Conservation (phyloP, 2,329 filamentous ascomycete genomes). For the Fusarium coicis region DNA sequence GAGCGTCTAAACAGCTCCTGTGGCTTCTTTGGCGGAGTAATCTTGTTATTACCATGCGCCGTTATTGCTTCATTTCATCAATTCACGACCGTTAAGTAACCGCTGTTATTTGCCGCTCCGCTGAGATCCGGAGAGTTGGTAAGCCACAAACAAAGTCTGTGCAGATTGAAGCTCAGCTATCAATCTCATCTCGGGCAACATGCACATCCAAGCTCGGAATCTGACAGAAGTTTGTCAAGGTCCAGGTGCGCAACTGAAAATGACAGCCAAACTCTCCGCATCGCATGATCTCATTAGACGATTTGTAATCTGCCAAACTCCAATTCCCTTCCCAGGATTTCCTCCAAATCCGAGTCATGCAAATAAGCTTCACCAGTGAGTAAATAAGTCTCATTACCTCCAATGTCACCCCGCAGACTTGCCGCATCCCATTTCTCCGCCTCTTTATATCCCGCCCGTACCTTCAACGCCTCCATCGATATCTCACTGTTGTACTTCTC, state of each 20-base stretch:
- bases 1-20: not conserved
- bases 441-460: not conserved
- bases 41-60: not conserved
- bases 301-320: not conserved
- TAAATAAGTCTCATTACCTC: not conserved
- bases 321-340: not conserved
- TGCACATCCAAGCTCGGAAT: not conserved
- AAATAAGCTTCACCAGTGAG: constrained; percentile 1
- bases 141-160: not conserved
- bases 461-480: not conserved
- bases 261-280: not conserved
- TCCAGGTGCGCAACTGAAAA: not conserved
- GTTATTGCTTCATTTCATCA: not conserved
- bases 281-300: not conserved
- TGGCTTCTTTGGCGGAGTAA: not conserved
- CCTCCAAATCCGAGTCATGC: not conserved
- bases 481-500: not conserved
- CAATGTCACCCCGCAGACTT: not conserved
- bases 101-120: not conserved
- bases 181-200: not conserved
- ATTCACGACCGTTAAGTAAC: not conserved
- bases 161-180: not conserved
- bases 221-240: not conserved
- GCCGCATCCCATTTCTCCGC: not conserved
- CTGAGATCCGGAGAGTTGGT: not conserved